Evolutionary conservation across 2,329 filamentous ascomycete species (phyloP), one percentile per base, ranked within the genome.

Genomic region (Pseudocercospora cruenta): DNA sequence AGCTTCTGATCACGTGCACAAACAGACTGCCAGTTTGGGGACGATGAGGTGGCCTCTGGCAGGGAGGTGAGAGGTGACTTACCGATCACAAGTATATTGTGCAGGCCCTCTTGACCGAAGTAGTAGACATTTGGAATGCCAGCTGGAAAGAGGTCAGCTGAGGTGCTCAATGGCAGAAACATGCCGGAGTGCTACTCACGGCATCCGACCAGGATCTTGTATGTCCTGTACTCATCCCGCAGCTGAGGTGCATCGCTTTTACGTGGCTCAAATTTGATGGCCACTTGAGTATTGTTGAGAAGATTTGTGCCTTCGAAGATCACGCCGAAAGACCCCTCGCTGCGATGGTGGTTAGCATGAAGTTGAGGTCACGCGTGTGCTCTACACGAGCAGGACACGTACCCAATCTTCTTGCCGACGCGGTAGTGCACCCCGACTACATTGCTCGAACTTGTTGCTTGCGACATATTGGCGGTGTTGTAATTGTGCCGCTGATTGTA

Each of bases 111-210:
- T 79, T 99, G 95, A 69, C 95, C 95, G 74, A 98, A 99, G 83
- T 98, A 99, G 84, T 98, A 98, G 76, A 99, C 95, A 87, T 98
- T 98, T 76, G 95, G 95, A 74, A 99, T 98, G 76, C 95, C 95
- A 76, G 94, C 94, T 98, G 79, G 28, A 51, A 60, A 28, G 58
- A 55, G 57, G 60, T 66, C 45, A 63, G 54, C 60, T 28, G 14
- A 24, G 19, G 26, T 28, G 43, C 60, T 45, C 51, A 26, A n/a
- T 33, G 47, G 45, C 33, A 58, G 47, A 57, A 24, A 36, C 53
- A 24, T 31, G 49, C 31, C 9, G 63, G 58, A 24, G 31, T 21
- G 60, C 39, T 61, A 91, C 95, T 91, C 85, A 99, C 95, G 94
- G 85, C 95, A 99, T 79, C 95, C 95, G 72, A 98, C 95, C 73